These are phyloP conservation scores for Cornus florida DNA, from an alignment of 148 eudicot species.

Conservation along the genomic window DNA sequence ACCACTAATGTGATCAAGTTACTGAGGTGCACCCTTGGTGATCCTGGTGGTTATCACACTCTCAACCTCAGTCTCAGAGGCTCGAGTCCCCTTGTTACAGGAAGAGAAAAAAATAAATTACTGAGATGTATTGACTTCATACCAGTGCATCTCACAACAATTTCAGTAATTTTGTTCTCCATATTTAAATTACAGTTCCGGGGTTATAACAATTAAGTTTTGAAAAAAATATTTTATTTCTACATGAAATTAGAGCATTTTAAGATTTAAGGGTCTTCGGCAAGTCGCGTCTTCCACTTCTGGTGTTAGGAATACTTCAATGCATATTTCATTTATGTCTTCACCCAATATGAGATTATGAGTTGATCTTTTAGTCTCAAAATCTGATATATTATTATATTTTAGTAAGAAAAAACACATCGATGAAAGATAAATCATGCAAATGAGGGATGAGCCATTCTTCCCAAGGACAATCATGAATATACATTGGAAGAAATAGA, in stretches of 20 bases:
- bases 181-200: not conserved
- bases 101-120: too few species aligned
- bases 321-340: not conserved
- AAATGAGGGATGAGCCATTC: not conserved
- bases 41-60: too few species aligned
- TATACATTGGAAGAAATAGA: not conserved
- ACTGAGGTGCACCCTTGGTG: too few species aligned
- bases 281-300: not conserved
- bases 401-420: not conserved
- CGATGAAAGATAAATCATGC: too few species aligned
- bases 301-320: not conserved
- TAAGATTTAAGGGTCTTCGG: not conserved
- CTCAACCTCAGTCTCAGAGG: too few species aligned
- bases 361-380: not conserved
- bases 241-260: not conserved
- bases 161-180: too few species aligned
- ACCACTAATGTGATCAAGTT: not conserved
- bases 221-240: not conserved
- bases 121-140: not conserved
- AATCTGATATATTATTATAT: not conserved
- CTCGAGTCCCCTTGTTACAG: too few species aligned
- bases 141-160: not conserved
- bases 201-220: not conserved
- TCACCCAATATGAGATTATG: not conserved
- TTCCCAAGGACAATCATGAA: not conserved